Percentiles rank a stretch among this genome's conserved stretches.
Conservation (phyloP, 2,329 filamentous ascomycete genomes). For the Phialophora verrucosa region DNA sequence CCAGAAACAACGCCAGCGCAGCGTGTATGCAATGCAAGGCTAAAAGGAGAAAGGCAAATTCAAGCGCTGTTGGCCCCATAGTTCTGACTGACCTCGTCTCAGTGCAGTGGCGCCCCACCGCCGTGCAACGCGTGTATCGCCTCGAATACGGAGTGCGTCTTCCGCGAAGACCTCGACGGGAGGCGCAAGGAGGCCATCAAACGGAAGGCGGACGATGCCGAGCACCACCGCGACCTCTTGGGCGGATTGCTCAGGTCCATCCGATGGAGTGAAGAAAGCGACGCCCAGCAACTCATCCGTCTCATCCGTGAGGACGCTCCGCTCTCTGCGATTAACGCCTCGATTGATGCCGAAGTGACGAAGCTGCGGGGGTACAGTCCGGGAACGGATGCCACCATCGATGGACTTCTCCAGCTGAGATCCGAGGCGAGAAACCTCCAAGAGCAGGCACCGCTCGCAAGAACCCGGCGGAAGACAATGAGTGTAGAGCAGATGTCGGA, state of each 20-base stretch:
- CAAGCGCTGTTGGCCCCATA: not conserved
- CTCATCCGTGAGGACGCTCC: constrained; percentile 15
- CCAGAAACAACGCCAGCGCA: constrained; percentile 16
- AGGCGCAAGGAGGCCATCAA: constrained; percentile 18
- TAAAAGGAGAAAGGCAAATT: constrained; percentile 12
- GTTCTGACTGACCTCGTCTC: constrained; percentile 4
- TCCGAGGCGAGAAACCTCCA: constrained; percentile 6
- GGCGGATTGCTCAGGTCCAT: constrained; percentile 11
- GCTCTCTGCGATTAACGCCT: not conserved
- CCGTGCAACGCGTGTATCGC: constrained; percentile 17
- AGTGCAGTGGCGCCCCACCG: constrained; percentile 11
- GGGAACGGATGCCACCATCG: constrained; percentile 6
- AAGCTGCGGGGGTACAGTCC: constrained; percentile 13
- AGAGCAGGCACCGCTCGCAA: not conserved
- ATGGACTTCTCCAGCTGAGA: constrained; percentile 11
- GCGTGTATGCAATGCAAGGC: constrained; percentile 14
- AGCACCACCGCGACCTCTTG: constrained; percentile 13
- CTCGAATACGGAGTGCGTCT: constrained; percentile 1
- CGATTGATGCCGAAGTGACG: constrained; percentile 11
- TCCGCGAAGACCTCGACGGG: constrained; percentile 10
- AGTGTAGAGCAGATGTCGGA: constrained; percentile 17
- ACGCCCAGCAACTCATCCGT: constrained; percentile 7
- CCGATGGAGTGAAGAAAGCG: constrained; percentile 13
- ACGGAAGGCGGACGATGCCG: constrained; percentile 13
- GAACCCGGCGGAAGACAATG: constrained; percentile 11